These are phyloP conservation scores for Arabidopsis lyrata DNA, from an alignment of 441 rosid genomes.

Conservation along the genomic window DNA sequence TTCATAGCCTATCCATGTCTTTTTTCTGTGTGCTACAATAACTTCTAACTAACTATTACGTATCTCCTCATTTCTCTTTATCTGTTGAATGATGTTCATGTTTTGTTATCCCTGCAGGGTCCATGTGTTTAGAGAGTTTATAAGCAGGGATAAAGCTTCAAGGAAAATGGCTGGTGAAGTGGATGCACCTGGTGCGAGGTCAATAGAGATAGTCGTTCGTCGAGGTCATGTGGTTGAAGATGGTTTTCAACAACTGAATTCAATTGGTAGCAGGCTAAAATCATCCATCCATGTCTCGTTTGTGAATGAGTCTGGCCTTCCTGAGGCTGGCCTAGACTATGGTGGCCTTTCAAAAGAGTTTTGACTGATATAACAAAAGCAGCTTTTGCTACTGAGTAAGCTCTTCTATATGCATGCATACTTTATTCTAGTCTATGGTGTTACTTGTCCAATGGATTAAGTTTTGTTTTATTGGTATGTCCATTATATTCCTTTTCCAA, in stretches of 20 bases:
- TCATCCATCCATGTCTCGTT: slow-evolving; percentile 95
- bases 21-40: slow-evolving; percentile 18
- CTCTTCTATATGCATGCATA: slow-evolving; percentile 35
- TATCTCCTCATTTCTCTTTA: slow-evolving; percentile 17
- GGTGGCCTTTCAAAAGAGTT: slow-evolving; percentile 99
- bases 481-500: slow-evolving; percentile 36
- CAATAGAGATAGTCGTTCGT: slow-evolving; percentile 90
- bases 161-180: slow-evolving; percentile 95
- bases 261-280: slow-evolving; percentile 88
- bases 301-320: slow-evolving; percentile 97
- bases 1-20: slow-evolving; percentile 15
- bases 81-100: slow-evolving; percentile 33
- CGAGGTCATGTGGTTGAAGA: slow-evolving; percentile 95
- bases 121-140: slow-evolving; percentile 94
- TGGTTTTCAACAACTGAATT: slow-evolving; percentile 87
- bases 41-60: background rate
- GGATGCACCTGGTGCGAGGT: slow-evolving; percentile 86
- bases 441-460: slow-evolving; percentile 28
- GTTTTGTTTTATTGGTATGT: slow-evolving; percentile 24
- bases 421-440: slow-evolving; percentile 31
- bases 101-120: slow-evolving; percentile 65
- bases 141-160: slow-evolving; percentile 92
- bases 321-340: slow-evolving; percentile 98
- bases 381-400: slow-evolving; percentile 96
- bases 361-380: slow-evolving; percentile 95